Conservation (phyloP, 106 monocot genomes). For the Triglochin maritima region DNA sequence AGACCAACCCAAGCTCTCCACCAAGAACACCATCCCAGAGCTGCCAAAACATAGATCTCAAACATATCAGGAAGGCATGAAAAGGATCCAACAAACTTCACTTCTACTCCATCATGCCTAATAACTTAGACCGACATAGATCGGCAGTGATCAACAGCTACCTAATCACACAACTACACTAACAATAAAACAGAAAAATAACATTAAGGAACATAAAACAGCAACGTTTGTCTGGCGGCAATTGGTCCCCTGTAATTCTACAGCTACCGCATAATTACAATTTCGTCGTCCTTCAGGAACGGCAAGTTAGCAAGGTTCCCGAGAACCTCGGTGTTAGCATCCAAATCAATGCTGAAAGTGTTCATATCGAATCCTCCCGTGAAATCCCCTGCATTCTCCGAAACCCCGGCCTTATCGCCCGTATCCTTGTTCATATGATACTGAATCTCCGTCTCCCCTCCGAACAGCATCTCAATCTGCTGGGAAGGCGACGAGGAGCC, state of each 20-base stretch:
- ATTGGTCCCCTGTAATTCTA: not conserved
- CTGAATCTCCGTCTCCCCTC: not conserved
- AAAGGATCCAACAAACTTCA: too few species aligned
- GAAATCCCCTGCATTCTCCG: not conserved
- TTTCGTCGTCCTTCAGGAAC: slow-evolving; percentile 10
- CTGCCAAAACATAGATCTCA: too few species aligned
- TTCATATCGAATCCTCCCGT: slow-evolving; percentile 12
- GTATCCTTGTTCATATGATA: not conserved
- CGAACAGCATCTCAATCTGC: slow-evolving; percentile 2
- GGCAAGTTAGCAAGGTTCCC: slow-evolving; percentile 11
- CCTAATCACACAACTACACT: too few species aligned
- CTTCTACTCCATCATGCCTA: too few species aligned
- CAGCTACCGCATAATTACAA: slow-evolving; percentile 7
- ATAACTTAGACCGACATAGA: too few species aligned
- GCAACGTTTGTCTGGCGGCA: not conserved
- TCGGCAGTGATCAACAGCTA: too few species aligned
- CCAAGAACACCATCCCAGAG: too few species aligned
- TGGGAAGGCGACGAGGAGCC: not conserved
- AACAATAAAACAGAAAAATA: not conserved
- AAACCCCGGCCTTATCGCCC: not conserved
- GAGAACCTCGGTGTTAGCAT: slow-evolving; percentile 4
- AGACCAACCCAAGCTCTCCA: too few species aligned
- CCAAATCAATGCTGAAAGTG: slow-evolving; percentile 8
- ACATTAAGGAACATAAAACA: not conserved
- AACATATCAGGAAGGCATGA: too few species aligned